A percentile compares a stretch with the other conserved stretches of the same genome.
Conservation (phyloP, 2,329 filamentous ascomycete species). For the Hortaea werneckii region DNA sequence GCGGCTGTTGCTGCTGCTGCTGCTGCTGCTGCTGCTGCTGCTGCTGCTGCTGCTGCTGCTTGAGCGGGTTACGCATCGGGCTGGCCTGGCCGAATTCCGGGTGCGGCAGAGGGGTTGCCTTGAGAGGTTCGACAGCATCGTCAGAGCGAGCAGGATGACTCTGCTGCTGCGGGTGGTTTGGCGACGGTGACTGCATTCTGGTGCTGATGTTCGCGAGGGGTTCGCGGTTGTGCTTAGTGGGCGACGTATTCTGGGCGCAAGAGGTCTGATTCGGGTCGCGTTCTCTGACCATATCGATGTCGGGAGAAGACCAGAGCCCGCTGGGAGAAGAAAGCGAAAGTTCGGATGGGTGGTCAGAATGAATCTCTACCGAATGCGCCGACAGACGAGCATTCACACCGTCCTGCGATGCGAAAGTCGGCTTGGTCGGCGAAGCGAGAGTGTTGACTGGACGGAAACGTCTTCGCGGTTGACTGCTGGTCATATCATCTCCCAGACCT, state of each 20-base stretch:
- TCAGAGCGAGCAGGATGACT: constrained; percentile 4
- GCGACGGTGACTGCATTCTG: constrained; percentile 22
- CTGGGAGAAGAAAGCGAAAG: neutral
- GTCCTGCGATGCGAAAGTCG: constrained; percentile 2
- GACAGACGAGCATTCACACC: too few species aligned
- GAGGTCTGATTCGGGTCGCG: constrained; percentile 12
- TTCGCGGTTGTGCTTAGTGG: constrained; percentile 14
- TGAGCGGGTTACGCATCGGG: constrained; percentile 40
- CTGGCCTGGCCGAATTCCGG: constrained; percentile 51
- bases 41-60: constrained; percentile 12
- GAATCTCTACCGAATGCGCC: too few species aligned
- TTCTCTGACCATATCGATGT: constrained; percentile 15
- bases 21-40: constrained; percentile 12
- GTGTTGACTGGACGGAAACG: constrained; percentile 13
- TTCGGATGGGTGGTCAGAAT: too few species aligned
- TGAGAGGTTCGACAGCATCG: constrained; percentile 4
- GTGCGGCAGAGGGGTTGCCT: constrained; percentile 5
- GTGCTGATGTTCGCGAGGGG: constrained; percentile 24
- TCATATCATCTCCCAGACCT: neutral
- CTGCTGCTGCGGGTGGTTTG: constrained; percentile 7
- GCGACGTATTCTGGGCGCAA: constrained; percentile 11
- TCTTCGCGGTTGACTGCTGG: neutral
- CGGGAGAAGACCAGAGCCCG: neutral
- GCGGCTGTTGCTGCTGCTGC: neutral
- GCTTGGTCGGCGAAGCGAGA: constrained; percentile 10